Conservation (phyloP, 2,329 filamentous ascomycete genomes). For the Aureobasidium sp. region DNA sequence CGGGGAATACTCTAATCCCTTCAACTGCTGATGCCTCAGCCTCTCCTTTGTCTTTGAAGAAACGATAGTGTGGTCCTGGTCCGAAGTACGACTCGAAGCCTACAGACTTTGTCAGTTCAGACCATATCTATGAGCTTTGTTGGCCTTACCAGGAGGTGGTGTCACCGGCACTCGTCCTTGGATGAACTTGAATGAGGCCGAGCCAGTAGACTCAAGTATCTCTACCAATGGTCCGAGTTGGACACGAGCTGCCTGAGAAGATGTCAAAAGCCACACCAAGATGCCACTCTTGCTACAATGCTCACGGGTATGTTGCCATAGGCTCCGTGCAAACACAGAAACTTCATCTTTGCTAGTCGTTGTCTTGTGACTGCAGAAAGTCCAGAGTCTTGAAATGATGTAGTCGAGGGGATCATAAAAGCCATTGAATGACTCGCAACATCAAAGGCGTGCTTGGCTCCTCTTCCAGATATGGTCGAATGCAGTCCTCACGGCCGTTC, state of each 20-base stretch:
- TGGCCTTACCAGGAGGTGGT: not conserved
- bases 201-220: not conserved
- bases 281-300: not conserved
- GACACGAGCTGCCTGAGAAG: not conserved
- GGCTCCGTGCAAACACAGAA: slow-evolving; percentile 2
- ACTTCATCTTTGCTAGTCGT: not conserved
- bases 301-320: slow-evolving; percentile 6
- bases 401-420: not conserved
- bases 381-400: not conserved
- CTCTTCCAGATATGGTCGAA: not conserved
- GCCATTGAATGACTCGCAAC: not conserved
- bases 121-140: not conserved
- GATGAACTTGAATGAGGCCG: not conserved
- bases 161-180: not conserved
- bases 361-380: not conserved
- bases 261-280: not conserved
- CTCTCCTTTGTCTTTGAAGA: not conserved
- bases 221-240: not conserved
- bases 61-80: not conserved
- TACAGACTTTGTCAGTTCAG: not conserved
- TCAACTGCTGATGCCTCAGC: not conserved
- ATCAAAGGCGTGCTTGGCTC: not conserved
- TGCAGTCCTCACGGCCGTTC: not conserved
- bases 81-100: slow-evolving; percentile 7
- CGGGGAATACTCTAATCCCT: slow-evolving; percentile 1